phyloP scores from a whole-genome alignment of 257 asterid genomes.

The Echites panduratus region DNA sequence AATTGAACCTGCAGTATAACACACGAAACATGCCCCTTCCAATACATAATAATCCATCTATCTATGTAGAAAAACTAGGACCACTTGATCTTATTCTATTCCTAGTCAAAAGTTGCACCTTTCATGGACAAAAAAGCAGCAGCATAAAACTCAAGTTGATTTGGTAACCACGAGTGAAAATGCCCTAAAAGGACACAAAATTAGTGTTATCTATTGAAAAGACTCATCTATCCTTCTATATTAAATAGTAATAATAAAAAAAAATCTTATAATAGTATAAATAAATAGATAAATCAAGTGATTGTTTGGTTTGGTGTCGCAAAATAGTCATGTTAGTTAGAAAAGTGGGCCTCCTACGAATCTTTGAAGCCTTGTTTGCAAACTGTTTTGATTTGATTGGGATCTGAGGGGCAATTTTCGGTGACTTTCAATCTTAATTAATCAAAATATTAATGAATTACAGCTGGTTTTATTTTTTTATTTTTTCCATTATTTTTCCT shows the following conservation, averaged over 20 bases:
- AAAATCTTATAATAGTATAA: too few relatives aligned
- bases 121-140: neutral
- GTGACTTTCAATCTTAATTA: neutral
- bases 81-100: neutral
- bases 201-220: too few relatives aligned
- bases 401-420: constrained; percentile 3
- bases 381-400: constrained; percentile 32
- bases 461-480: neutral
- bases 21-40: too few relatives aligned
- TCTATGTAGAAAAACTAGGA: neutral
- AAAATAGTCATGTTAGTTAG: constrained; percentile 20
- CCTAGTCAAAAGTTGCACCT: neutral
- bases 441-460: neutral
- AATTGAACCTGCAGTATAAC: too few relatives aligned
- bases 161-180: neutral
- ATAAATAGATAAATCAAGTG: too few relatives aligned
- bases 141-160: neutral
- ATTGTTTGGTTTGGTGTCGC: constrained; percentile 47
- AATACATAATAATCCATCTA: neutral
- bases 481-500: too few relatives aligned
- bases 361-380: constrained; percentile 12
- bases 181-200: too few relatives aligned
- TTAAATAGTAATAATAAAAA: too few relatives aligned
- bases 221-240: too few relatives aligned
- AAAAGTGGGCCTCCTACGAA: constrained; percentile 8